These are phyloP conservation scores for Epichloe uncinata DNA, from an alignment of 2,329 filamentous ascomycete genomes.

Conservation along the genomic window DNA sequence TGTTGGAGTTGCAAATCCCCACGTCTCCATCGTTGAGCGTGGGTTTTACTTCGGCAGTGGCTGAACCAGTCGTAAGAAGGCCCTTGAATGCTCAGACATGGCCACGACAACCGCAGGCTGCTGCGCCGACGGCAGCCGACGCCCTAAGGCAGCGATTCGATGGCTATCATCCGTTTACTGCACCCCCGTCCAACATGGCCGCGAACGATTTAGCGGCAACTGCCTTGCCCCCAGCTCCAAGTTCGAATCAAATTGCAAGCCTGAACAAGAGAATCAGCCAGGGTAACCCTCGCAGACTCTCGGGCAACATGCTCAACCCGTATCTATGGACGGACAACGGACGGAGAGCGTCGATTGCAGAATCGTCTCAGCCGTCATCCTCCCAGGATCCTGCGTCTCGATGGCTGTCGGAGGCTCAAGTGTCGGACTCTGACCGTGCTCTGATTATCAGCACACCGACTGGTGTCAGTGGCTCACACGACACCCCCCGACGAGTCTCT, in stretches of 20 bases:
- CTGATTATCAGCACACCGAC: constrained; percentile 48
- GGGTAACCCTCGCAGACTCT: constrained; percentile 27
- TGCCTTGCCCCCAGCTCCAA: constrained; percentile 23
- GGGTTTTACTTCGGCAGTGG: constrained; percentile 5
- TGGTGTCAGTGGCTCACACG: constrained; percentile 40
- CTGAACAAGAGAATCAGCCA: constrained; percentile 25
- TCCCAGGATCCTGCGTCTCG: neutral
- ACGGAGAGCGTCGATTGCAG: neutral
- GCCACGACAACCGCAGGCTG: constrained; percentile 24
- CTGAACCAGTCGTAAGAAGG: constrained; percentile 13
- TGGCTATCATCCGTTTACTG: constrained; percentile 28
- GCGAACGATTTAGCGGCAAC: constrained; percentile 20
- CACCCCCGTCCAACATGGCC: constrained; percentile 20
- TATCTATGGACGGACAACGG: constrained; percentile 2
- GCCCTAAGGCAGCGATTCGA: constrained; percentile 9
- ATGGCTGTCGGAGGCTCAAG: constrained; percentile 6
- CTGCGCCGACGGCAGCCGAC: constrained; percentile 10
- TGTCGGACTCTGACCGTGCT: constrained; percentile 31
- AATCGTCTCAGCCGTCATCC: neutral
- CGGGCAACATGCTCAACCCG: constrained; percentile 24
- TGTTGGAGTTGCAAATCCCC: constrained; percentile 18
- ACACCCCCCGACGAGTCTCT: constrained; percentile 25
- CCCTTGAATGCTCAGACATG: constrained; percentile 30
- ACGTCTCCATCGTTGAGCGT: constrained; percentile 8
- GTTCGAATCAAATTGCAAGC: constrained; percentile 26